These are phyloP conservation scores for Pseudogymnoascus sp. DNA, from an alignment of 2,329 filamentous ascomycete genomes.

Conservation along the genomic window DNA sequence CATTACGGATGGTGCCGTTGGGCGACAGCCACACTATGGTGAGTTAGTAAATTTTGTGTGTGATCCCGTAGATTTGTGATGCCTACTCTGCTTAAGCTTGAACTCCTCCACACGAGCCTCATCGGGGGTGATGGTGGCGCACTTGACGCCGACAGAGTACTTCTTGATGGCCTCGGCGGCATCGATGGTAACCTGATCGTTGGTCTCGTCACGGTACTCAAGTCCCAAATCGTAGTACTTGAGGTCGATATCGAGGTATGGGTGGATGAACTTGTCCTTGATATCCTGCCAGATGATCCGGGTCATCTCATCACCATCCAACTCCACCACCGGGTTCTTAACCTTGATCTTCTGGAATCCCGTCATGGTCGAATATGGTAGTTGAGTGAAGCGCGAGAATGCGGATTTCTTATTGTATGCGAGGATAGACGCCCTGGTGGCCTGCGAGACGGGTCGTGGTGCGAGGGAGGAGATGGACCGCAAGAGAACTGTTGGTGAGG, in stretches of 20 bases:
- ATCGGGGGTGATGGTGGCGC: conserved; percentile 97
- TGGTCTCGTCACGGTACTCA: conserved; percentile 89
- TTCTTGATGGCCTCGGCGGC: conserved; percentile 97
- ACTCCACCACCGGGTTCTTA: conserved; percentile 96
- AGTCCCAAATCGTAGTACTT: conserved; percentile 97
- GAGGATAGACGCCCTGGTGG: conserved; percentile 8
- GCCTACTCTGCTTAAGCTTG: conserved; percentile 91
- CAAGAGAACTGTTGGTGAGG: conserved; percentile 16
- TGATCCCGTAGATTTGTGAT: not conserved
- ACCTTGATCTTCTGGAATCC: conserved; percentile 86
- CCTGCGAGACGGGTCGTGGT: conserved; percentile 10
- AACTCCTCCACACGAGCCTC: conserved; percentile 96
- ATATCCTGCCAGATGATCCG: conserved; percentile 98
- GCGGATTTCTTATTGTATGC: not conserved
- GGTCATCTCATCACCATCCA: conserved; percentile 95
- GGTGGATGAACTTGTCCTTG: conserved; percentile 97
- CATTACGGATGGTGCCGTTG: conserved; percentile 78
- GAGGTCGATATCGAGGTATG: conserved; percentile 92
- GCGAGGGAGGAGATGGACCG: conserved; percentile 12
- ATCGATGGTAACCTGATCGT: conserved; percentile 92
- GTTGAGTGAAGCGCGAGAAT: conserved; percentile 15
- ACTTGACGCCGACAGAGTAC: conserved; percentile 98
- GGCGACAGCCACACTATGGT: conserved; percentile 87
- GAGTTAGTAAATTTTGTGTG: conserved; percentile 14
- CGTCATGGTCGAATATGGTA: conserved; percentile 44